Base-by-base conservation (phyloP, 768 basidiomycete genomes). In the Pholiota microspora region DNA sequence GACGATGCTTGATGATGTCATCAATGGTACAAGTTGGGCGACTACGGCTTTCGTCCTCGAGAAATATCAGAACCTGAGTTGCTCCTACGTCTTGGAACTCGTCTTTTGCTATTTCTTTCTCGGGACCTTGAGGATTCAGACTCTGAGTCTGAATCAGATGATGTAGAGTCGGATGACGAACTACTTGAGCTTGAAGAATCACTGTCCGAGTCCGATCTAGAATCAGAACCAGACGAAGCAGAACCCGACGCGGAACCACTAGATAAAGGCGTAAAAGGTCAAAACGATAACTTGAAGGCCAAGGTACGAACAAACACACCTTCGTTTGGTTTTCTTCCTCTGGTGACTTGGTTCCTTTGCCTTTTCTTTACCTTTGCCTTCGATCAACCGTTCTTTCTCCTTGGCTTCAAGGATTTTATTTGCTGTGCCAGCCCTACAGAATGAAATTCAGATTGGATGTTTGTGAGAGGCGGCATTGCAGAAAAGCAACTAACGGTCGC, bases 341-440 rank as follows among this genome's bases (percentile, higher is more conserved):
- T 73, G 78, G 64, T 69, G 77, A 53, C 73, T 67, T 23, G 71
- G 66, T 36, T 70, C 61, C 57, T 70, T 69, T 18, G 62, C 67
- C 57, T 67, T 59, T 27, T 67, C 75, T 27, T 64, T 69, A 57
- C 72, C 69, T 53, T 74, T 67, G 25, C 62, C 74, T 24, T 62
- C 69, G 58, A 79, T 78, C 57, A 75, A 74, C 34, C 91, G 72
- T 59, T 86, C 86, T 66, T 88, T 91, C 69, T 94, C 92, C 63
- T 89, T 94, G 18, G 78, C 83, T 64, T 87, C 88, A 24, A 97
- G 66, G 36, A 97, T 94, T 62, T 81, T 83, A 64, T 94, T 86
- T 18, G 94, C 94, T n/a, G 84, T 85, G 1, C 93, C 93, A 18
- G 70, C 79, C 63, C 90, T 90, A 49, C 35, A 59, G 51, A 35